These are phyloP conservation scores for Vigna hirtella DNA, from an alignment of 306 rosid species.

Conservation along the genomic window DNA sequence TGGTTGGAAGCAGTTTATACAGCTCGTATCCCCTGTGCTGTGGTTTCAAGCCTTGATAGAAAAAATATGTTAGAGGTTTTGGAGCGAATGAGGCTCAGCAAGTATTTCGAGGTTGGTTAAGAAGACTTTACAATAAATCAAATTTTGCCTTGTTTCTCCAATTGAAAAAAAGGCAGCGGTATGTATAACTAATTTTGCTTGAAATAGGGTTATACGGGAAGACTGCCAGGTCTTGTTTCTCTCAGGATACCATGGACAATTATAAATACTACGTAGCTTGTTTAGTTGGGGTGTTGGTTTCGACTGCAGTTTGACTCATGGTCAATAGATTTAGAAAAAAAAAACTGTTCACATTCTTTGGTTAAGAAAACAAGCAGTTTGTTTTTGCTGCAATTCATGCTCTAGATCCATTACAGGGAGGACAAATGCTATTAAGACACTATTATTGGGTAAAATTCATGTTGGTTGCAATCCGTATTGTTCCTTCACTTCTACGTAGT, in stretches of 20 bases:
- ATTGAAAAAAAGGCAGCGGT: constrained; percentile 25
- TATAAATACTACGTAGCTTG: constrained; percentile 20
- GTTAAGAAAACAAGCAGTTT: constrained; percentile 12
- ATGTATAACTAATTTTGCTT: constrained; percentile 4
- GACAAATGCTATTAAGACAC: not conserved
- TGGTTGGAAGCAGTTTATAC: constrained; percentile 94
- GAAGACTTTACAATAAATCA: constrained; percentile 23
- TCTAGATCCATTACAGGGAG: constrained; percentile 5
- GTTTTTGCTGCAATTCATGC: constrained; percentile 36
- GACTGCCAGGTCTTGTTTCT: not conserved
- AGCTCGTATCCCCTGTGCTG: constrained; percentile 93
- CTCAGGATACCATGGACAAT: not conserved
- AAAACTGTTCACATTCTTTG: constrained; percentile 21
- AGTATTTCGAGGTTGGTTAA: constrained; percentile 88
- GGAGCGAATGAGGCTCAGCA: constrained; percentile 74
- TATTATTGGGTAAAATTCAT: not conserved
- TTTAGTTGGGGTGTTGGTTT: not conserved
- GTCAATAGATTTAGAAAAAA: constrained; percentile 20
- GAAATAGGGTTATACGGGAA: constrained; percentile 3
- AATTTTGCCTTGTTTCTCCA: constrained; percentile 27
- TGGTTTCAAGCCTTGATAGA: constrained; percentile 94
- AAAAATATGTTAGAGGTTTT: constrained; percentile 75
- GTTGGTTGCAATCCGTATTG: not conserved
- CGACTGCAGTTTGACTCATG: constrained; percentile 20
- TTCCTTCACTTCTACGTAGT: not conserved